phyloP scores from a whole-genome alignment of 2,329 filamentous ascomycete species.

The Furcasterigmium sp. region DNA sequence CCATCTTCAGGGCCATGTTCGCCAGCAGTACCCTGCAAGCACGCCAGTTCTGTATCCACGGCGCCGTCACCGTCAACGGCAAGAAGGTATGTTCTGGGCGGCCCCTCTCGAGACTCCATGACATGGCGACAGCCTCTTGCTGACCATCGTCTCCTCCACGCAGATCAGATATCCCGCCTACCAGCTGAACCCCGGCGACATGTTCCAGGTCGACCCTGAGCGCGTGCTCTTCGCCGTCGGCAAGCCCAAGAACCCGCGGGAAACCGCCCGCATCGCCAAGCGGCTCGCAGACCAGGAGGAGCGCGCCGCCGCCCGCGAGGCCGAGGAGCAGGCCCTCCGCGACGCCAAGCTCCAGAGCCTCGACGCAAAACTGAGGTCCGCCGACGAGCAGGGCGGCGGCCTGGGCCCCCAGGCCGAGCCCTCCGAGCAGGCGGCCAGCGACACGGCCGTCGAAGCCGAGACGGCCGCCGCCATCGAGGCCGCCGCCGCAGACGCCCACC shows the following conservation, averaged over 20 bases:
- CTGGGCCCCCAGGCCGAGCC: conserved; percentile 12
- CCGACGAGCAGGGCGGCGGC: too few relatives aligned
- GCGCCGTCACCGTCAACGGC: conserved; percentile 91
- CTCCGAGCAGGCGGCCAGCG: conserved; percentile 19
- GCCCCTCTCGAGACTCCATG: background rate
- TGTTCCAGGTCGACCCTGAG: conserved; percentile 93
- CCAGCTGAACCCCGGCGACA: conserved; percentile 90
- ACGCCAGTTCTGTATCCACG: conserved; percentile 89
- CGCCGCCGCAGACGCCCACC: conserved; percentile 11
- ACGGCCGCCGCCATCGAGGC: conserved; percentile 18
- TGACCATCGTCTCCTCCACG: background rate
- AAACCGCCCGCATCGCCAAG: conserved; percentile 4
- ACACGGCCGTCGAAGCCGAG: conserved; percentile 10
- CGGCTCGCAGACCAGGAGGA: conserved; percentile 17
- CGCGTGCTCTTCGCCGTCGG: conserved; percentile 87
- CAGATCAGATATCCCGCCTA: conserved; percentile 93
- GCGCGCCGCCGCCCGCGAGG: conserved; percentile 20
- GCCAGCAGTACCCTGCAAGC: conserved; percentile 91
- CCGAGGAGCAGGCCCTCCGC: conserved; percentile 21
- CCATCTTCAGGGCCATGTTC: conserved; percentile 89
- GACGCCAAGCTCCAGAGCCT: conserved; percentile 1
- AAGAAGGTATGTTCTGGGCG: conserved; percentile 64
- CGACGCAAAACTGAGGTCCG: conserved; percentile 2
- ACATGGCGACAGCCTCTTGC: too few relatives aligned
- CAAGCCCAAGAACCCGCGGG: conserved; percentile 50